Conservation (phyloP, 106 monocot genomes). For the Allium fistulosum region DNA sequence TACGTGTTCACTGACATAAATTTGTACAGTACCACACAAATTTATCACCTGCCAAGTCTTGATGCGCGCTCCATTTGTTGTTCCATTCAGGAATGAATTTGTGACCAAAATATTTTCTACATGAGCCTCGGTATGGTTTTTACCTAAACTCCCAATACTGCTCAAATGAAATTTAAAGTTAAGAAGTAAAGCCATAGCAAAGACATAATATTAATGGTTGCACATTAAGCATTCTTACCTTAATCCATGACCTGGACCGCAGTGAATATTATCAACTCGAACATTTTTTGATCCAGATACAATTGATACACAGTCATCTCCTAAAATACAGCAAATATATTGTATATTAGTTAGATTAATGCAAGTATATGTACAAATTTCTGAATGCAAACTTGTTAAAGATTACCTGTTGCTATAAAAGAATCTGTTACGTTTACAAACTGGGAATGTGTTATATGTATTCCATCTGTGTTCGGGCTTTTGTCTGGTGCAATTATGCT, state of each 20-base stretch:
- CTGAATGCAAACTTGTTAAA: too few relatives aligned
- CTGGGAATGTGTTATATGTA: conserved; percentile 41
- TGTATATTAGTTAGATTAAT: not conserved
- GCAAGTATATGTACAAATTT: not conserved
- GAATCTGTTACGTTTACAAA: conserved; percentile 37
- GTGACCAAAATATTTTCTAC: conserved; percentile 62
- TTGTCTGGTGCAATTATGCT: conserved; percentile 31
- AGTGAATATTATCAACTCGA: conserved; percentile 23
- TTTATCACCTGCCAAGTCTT: conserved; percentile 81
- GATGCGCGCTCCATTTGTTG: conserved; percentile 73
- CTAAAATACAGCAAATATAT: not conserved
- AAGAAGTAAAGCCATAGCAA: not conserved
- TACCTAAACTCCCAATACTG: conserved; percentile 85
- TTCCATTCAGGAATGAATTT: conserved; percentile 26
- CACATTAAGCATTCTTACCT: conserved; percentile 25
- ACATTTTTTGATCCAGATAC: conserved; percentile 34
- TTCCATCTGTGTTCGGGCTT: conserved; percentile 92
- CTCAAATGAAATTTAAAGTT: not conserved
- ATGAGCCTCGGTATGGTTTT: conserved; percentile 22
- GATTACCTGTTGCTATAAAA: conserved; percentile 49
- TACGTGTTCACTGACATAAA: not conserved
- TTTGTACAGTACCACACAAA: too few relatives aligned
- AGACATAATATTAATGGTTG: not conserved
- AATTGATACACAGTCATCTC: conserved; percentile 56
- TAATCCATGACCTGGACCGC: conserved; percentile 90